phyloP scores from a whole-genome alignment of 805 yeast species.

The Saccharomycodes ludwigii region DNA sequence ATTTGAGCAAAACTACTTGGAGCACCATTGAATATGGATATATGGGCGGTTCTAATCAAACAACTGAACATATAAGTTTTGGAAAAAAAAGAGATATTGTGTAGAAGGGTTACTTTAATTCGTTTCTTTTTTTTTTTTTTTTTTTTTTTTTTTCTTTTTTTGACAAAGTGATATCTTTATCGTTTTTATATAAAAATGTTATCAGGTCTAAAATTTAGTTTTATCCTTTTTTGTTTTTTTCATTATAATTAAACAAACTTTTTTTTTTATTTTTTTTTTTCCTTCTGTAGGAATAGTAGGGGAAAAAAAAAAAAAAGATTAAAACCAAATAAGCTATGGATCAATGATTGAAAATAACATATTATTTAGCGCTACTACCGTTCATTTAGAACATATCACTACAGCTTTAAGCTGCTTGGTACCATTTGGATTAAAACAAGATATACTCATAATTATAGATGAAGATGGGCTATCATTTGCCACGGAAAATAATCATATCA shows the following conservation, averaged over 20 bases:
- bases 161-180: too few species aligned
- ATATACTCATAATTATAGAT: slow-evolving; percentile 30
- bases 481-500: slow-evolving; percentile 33
- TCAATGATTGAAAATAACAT: slow-evolving; percentile 3
- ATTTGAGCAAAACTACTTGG: slow-evolving; percentile 35
- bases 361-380: slow-evolving; percentile 34
- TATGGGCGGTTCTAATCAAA: slow-evolving; percentile 44
- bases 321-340: slow-evolving; percentile 2
- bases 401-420: slow-evolving; percentile 32
- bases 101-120: background rate
- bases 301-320: background rate
- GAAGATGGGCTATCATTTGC: slow-evolving; percentile 40
- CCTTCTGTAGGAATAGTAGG: slow-evolving; percentile 1
- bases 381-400: slow-evolving; percentile 32
- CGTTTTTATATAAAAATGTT: too few species aligned
- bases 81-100: slow-evolving; percentile 38
- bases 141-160: background rate
- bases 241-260: too few species aligned
- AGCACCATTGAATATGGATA: slow-evolving; percentile 49
- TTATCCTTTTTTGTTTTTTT: too few species aligned
- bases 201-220: too few species aligned
- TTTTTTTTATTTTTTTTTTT: too few species aligned
- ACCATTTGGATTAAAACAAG: slow-evolving; percentile 27
- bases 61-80: slow-evolving; percentile 40
- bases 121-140: background rate